phyloP scores from a whole-genome alignment of 2,329 filamentous ascomycete genomes.

The Fusarium hostae region DNA sequence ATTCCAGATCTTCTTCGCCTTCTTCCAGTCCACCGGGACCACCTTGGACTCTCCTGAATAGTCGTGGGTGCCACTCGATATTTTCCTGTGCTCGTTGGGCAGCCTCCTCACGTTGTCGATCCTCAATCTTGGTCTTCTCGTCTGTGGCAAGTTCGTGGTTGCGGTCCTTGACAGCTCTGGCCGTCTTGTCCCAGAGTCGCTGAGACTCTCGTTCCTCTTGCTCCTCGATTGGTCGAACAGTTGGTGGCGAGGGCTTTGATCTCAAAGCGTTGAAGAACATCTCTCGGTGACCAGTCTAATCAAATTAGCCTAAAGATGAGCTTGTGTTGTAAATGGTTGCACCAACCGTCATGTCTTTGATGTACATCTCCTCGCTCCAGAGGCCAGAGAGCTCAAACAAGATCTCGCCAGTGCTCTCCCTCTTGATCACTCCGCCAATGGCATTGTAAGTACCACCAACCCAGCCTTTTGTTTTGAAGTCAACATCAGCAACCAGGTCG shows the following conservation, averaged over 20 bases:
- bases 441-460: slow-evolving; percentile 96
- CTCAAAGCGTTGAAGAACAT: slow-evolving; percentile 88
- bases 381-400: slow-evolving; percentile 92
- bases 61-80: slow-evolving; percentile 85
- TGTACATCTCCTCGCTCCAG: slow-evolving; percentile 95
- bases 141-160: slow-evolving; percentile 92
- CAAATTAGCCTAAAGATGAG: not conserved
- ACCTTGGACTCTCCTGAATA: slow-evolving; percentile 81
- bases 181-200: slow-evolving; percentile 84
- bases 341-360: slow-evolving; percentile 82
- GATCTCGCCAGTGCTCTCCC: slow-evolving; percentile 84
- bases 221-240: slow-evolving; percentile 81
- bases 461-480: slow-evolving; percentile 99
- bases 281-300: slow-evolving; percentile 86
- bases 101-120: slow-evolving; percentile 89
- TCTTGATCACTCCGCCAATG: slow-evolving; percentile 90
- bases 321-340: not conserved
- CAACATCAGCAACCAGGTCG: slow-evolving; percentile 87
- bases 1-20: slow-evolving; percentile 90
- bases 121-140: slow-evolving; percentile 96
- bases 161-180: slow-evolving; percentile 81
- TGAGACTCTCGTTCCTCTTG: slow-evolving; percentile 93
- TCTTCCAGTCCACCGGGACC: slow-evolving; percentile 78
- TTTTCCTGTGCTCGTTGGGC: slow-evolving; percentile 80
- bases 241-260: slow-evolving; percentile 79